A percentile compares a stretch with the other conserved stretches of the same genome.
These are phyloP conservation scores for Lachancea waltii DNA, from an alignment of 805 yeast genomes.

Conservation along the genomic window DNA sequence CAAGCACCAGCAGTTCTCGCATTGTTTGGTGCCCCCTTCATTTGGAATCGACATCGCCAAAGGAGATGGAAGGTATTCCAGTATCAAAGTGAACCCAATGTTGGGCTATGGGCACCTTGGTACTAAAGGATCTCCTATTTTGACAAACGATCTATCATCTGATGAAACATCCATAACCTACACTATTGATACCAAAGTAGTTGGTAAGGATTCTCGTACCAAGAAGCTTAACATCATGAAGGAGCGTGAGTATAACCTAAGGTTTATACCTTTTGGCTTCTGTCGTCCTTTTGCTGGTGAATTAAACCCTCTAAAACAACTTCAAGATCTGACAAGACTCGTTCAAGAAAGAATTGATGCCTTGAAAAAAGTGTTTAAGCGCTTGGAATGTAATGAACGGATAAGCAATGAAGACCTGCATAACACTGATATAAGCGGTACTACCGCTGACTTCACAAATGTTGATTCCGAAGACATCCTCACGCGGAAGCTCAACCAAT, in stretches of 20 bases:
- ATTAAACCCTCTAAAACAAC: slow-evolving; percentile 18
- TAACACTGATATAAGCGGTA: slow-evolving; percentile 26
- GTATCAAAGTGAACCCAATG: slow-evolving; percentile 29
- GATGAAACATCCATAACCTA: slow-evolving; percentile 45
- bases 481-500: slow-evolving; percentile 26
- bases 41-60: slow-evolving; percentile 34
- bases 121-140: slow-evolving; percentile 46
- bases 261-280: slow-evolving; percentile 39
- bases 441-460: slow-evolving; percentile 17
- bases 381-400: slow-evolving; percentile 19
- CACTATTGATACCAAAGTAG: slow-evolving; percentile 50
- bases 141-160: slow-evolving; percentile 44
- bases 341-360: slow-evolving; percentile 27
- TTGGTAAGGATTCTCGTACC: slow-evolving; percentile 37
- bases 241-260: slow-evolving; percentile 33
- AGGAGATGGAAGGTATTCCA: slow-evolving; percentile 28
- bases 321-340: slow-evolving; percentile 19
- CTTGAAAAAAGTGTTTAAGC: slow-evolving; percentile 19
- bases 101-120: slow-evolving; percentile 47
- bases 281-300: slow-evolving; percentile 19
- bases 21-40: slow-evolving; percentile 38
- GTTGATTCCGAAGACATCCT: slow-evolving; percentile 23
- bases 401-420: slow-evolving; percentile 24
- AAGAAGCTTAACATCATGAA: slow-evolving; percentile 30
- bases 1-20: slow-evolving; percentile 38